phyloP scores from a whole-genome alignment of 2,329 filamentous ascomycete genomes.

The Clonostachys rosea region DNA sequence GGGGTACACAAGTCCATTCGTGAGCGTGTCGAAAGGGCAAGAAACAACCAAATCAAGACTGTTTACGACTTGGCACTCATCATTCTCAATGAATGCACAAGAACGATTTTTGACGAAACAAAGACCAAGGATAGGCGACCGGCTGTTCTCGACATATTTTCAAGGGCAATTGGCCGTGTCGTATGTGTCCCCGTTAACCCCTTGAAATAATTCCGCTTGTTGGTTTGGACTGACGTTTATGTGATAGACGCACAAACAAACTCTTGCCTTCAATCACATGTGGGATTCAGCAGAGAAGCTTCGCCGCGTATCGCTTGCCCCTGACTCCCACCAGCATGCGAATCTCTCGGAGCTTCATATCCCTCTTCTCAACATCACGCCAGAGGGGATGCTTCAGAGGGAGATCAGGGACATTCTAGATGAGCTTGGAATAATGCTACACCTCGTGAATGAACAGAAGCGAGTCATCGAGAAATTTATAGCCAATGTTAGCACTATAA shows the following conservation, averaged over 20 bases:
- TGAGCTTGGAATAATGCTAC: conserved; percentile 40
- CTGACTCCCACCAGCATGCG: conserved; percentile 25
- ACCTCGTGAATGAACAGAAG: conserved; percentile 27
- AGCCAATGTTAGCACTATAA: too few species aligned
- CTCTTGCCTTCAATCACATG: conserved; percentile 29
- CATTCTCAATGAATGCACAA: conserved; percentile 33
- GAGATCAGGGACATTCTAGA: conserved; percentile 42
- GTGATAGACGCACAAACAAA: conserved; percentile 4
- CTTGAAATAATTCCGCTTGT: background rate
- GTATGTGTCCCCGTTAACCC: conserved; percentile 16
- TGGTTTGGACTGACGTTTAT: background rate
- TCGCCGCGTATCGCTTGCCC: too few species aligned
- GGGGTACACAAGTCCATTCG: conserved; percentile 34
- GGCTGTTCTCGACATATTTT: conserved; percentile 33
- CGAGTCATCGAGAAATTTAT: conserved; percentile 19
- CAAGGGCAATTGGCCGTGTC: conserved; percentile 30
- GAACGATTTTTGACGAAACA: conserved; percentile 31
- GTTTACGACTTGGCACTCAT: conserved; percentile 35
- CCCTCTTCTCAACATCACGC: conserved; percentile 30
- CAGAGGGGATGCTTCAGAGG: conserved; percentile 31
- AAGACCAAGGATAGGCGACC: conserved; percentile 22
- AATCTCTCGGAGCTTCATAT: background rate
- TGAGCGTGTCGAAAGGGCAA: conserved; percentile 14
- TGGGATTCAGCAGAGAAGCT: conserved; percentile 8
- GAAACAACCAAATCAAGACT: conserved; percentile 20